Base-by-base conservation (phyloP, 164 flowering plant genomes). In the Tinospora cordifolia region DNA sequence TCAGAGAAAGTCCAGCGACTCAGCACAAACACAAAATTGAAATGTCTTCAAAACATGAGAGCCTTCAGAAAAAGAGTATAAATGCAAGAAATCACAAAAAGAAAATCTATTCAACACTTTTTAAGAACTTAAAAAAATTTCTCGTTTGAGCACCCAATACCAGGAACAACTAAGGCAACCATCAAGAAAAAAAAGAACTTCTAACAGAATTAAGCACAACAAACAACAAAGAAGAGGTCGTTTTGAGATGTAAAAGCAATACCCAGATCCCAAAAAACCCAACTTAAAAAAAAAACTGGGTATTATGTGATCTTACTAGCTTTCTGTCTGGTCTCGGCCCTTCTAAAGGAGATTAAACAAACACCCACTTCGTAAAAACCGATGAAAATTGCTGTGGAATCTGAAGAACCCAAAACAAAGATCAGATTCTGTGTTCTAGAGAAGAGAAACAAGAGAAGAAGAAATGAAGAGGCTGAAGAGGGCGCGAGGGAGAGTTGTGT, bases 221-320 rank as follows among this genome's bases (percentile, higher is more conserved):
- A 64, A 47, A 24, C 63, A 49, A 36, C 17, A 17, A 34, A 63
- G 22, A 49, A 49, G 21, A 64, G 22, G 54, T 62, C 30, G 34
- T 3, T 17, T 41, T 24, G 19, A 1, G 26, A 40, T 12, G n/a
- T 12, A 8, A 40, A 60, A 62, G 62, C 39, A 70, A 44, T 19
- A 46, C 66, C 72, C 67, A 44, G 13, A 44, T 71, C 38, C 34
- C n/a, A 36, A 66, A 54, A 21, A n/a, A n/a, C n/a, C n/a, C n/a
- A n/a, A 24, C 30, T 19, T 1, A 30, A 40, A 41, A 19, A 39
- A 19, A 39, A 72, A 65, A 40, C 25, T 25, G 40, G 65, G 65
- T 17, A 15, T 41, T 25, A 21, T 15, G 54, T 22, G 63, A 6
- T 44, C 34, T 65, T 44, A 54, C 68, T 24, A 66, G 62, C 30